These are phyloP conservation scores for Allomyces macrogynus DNA, from an alignment of 192 early-diverging fungal species.

Conservation along the genomic window DNA sequence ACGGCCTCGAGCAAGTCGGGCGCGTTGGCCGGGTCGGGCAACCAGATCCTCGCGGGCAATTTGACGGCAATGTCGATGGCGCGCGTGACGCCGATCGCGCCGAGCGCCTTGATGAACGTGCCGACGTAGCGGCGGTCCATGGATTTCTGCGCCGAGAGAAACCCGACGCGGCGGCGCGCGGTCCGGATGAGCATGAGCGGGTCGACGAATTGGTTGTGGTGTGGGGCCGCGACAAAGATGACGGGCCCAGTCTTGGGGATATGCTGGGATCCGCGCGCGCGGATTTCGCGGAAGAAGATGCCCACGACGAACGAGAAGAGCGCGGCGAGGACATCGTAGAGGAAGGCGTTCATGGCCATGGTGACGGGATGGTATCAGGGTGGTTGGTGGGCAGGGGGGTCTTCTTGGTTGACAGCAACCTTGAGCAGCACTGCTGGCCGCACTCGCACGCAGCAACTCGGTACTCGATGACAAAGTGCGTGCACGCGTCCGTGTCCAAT, in stretches of 20 bases:
- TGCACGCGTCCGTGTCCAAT: too few species aligned
- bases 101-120: conserved; percentile 45
- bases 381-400: too few species aligned
- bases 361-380: too few species aligned
- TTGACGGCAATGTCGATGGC: background rate
- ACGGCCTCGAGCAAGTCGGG: background rate
- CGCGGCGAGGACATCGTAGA: conserved; percentile 46
- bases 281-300: conserved; percentile 80
- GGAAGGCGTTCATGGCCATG: conserved; percentile 1
- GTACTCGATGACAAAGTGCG: too few species aligned
- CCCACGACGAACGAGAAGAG: conserved; percentile 47
- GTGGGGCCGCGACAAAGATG: conserved; percentile 75
- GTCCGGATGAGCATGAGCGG: conserved; percentile 71
- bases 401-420: too few species aligned
- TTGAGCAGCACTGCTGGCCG: too few species aligned
- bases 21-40: background rate
- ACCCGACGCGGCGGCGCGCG: conserved; percentile 53
- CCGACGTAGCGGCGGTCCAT: conserved; percentile 76
- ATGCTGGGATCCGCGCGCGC: conserved; percentile 55
- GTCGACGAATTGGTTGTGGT: conserved; percentile 84
- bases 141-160: conserved; percentile 26
- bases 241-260: conserved; percentile 74
- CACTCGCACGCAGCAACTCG: too few species aligned
- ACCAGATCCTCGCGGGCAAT: background rate
- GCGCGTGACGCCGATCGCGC: conserved; percentile 24